Conservation (phyloP, 208 protist genomes). For the Zelonia costaricensis region DNA sequence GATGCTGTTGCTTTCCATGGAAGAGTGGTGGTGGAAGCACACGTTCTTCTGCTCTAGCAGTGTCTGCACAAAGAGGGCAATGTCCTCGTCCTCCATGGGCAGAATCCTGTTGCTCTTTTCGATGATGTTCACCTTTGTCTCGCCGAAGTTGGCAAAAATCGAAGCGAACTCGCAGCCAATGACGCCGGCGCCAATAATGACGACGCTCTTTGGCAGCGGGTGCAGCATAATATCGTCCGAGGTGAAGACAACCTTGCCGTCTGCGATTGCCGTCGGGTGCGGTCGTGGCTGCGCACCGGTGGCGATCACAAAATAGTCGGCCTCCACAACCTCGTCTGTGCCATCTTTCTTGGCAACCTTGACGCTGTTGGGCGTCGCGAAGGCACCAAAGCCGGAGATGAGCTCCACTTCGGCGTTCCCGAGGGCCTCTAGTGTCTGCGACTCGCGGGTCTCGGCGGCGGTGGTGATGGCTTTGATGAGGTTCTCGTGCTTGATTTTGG, state of each 20-base stretch:
- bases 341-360: constrained; percentile 41
- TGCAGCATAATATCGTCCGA: constrained; percentile 90
- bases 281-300: constrained; percentile 76
- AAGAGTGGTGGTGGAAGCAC: constrained; percentile 82
- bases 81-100: constrained; percentile 90
- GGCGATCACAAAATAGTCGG: constrained; percentile 91
- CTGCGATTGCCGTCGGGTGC: constrained; percentile 64
- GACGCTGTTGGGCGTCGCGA: constrained; percentile 55
- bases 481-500: constrained; percentile 57
- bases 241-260: constrained; percentile 87
- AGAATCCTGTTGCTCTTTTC: constrained; percentile 86
- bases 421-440: constrained; percentile 73
- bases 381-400: constrained; percentile 44
- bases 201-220: constrained; percentile 84
- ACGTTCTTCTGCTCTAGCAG: constrained; percentile 77
- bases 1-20: constrained; percentile 68
- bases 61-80: constrained; percentile 81
- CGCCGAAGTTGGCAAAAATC: constrained; percentile 90
- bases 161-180: constrained; percentile 93
- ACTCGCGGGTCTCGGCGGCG: constrained; percentile 66
- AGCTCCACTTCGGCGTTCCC: constrained; percentile 49
- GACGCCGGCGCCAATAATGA: constrained; percentile 91
- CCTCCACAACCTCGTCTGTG: constrained; percentile 48
- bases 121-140: constrained; percentile 86
- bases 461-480: constrained; percentile 53